These are phyloP conservation scores for Reutealis trisperma DNA, from an alignment of 345 rosid species.

Conservation along the genomic window DNA sequence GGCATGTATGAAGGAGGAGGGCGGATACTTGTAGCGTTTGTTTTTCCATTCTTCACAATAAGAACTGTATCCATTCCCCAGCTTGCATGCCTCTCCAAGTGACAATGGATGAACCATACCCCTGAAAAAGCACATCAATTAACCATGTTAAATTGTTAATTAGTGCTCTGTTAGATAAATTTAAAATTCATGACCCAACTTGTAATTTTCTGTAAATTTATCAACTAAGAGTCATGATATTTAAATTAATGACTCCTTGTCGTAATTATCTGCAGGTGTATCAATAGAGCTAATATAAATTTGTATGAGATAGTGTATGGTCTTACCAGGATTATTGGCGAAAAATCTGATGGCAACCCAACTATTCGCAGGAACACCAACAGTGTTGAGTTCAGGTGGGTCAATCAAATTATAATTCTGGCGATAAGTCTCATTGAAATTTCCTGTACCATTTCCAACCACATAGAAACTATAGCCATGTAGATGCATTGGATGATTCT, in stretches of 20 bases:
- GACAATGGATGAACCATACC: slow-evolving; percentile 19
- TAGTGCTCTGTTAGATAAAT: too few species aligned
- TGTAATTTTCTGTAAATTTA: too few species aligned
- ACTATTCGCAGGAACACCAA: not conserved
- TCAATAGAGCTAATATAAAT: too few species aligned
- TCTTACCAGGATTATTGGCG: not conserved
- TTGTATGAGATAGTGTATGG: too few species aligned
- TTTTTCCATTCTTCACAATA: slow-evolving; percentile 13
- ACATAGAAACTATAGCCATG: slow-evolving; percentile 50
- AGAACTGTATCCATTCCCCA: slow-evolving; percentile 21
- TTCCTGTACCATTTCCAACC: slow-evolving; percentile 42
- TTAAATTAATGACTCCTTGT: too few species aligned
- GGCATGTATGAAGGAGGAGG: slow-evolving; percentile 13
- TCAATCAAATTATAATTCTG: slow-evolving; percentile 33
- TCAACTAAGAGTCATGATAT: too few species aligned
- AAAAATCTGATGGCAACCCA: not conserved
- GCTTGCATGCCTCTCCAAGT: slow-evolving; percentile 6
- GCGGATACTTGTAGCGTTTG: not conserved
- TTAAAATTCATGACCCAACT: too few species aligned
- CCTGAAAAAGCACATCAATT: not conserved
- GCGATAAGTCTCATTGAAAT: slow-evolving; percentile 34
- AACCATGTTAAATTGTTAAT: not conserved
- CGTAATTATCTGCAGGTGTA: too few species aligned
- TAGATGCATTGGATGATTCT: slow-evolving; percentile 47
- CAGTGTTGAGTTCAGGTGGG: slow-evolving; percentile 44